Conservation (phyloP, 305 asterid species). For the Ajuga reptans region DNA sequence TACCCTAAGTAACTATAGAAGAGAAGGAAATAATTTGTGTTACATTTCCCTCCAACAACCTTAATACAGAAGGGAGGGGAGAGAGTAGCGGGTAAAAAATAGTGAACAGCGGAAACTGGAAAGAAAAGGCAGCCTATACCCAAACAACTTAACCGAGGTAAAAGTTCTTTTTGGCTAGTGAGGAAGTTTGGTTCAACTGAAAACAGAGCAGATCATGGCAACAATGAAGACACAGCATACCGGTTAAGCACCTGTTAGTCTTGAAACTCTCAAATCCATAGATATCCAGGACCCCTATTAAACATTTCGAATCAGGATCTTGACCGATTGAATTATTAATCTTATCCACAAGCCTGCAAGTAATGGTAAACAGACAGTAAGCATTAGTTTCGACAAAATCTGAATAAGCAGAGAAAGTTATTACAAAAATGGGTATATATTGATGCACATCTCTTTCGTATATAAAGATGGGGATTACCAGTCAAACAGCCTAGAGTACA, state of each 20-base stretch:
- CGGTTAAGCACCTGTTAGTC: conserved; percentile 98
- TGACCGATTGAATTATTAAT: conserved; percentile 87
- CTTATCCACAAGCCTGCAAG: conserved; percentile 88
- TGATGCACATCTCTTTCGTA: background rate
- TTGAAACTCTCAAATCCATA: conserved; percentile 99
- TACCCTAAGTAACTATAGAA: background rate
- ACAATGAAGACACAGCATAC: conserved; percentile 52
- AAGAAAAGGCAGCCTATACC: background rate
- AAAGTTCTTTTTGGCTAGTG: conserved; percentile 17
- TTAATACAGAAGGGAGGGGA: background rate
- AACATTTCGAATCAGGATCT: conserved; percentile 71
- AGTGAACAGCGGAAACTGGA: background rate
- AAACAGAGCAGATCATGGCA: conserved; percentile 29
- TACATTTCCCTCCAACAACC: background rate
- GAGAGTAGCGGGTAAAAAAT: background rate
- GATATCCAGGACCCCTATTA: conserved; percentile 93
- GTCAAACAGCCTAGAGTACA: conserved; percentile 92
- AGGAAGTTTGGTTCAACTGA: conserved; percentile 6
- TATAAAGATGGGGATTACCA: conserved; percentile 46
- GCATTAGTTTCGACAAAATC: conserved; percentile 5
- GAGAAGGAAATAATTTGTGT: background rate
- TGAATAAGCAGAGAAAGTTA: background rate
- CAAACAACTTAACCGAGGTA: conserved; percentile 9
- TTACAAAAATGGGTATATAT: background rate
- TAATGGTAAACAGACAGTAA: conserved; percentile 5